phyloP scores from a whole-genome alignment of 2,329 filamentous ascomycete species.

The Arthrinium puccinioides region DNA sequence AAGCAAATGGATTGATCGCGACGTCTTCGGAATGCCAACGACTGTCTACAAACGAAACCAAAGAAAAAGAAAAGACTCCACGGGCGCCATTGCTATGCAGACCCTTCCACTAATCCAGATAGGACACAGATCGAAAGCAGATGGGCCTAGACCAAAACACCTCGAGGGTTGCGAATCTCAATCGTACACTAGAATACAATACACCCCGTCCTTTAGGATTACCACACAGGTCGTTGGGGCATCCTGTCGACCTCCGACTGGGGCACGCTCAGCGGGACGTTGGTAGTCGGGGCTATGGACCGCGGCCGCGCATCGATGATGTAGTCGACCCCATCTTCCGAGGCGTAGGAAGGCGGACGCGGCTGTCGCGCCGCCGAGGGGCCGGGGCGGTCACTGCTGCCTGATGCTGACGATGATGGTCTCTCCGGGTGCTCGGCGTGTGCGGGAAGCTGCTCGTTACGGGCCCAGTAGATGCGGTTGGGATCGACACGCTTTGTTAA shows the following conservation, averaged over 20 bases:
- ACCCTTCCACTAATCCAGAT: too few species aligned
- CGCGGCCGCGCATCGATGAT: slow-evolving; percentile 60
- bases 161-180: too few species aligned
- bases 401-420: slow-evolving; percentile 1
- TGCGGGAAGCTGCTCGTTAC: slow-evolving; percentile 37
- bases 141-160: too few species aligned
- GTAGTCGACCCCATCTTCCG: slow-evolving; percentile 68
- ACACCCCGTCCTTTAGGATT: too few species aligned
- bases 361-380: slow-evolving; percentile 17
- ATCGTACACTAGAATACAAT: too few species aligned
- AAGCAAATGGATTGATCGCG: too few species aligned
- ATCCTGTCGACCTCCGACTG: slow-evolving; percentile 35
- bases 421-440: too few species aligned
- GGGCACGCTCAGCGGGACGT: slow-evolving; percentile 32
- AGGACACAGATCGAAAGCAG: too few species aligned
- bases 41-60: too few species aligned
- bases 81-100: too few species aligned
- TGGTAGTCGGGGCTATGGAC: slow-evolving; percentile 42
- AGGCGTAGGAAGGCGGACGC: slow-evolving; percentile 71
- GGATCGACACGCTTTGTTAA: slow-evolving; percentile 62
- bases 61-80: too few species aligned
- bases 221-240: background rate
- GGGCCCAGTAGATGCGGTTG: slow-evolving; percentile 73
- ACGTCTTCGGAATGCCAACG: too few species aligned
- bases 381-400: background rate